phyloP scores from a whole-genome alignment of 1,284 basidiomycete genomes.

The Pascua guehoae region DNA sequence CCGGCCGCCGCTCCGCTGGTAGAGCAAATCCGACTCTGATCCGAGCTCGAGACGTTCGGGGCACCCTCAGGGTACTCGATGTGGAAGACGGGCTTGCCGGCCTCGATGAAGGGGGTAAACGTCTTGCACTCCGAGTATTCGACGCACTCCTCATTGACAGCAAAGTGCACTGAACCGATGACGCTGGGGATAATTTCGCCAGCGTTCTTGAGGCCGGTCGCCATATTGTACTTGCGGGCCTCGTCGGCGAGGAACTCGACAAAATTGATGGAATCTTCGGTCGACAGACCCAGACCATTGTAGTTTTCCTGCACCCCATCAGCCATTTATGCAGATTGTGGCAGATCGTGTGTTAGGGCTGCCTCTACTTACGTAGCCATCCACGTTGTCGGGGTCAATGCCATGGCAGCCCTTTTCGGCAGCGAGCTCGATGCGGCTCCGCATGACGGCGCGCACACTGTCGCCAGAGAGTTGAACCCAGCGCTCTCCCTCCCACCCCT shows the following conservation, averaged over 20 bases:
- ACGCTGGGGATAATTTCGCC: conserved; percentile 10
- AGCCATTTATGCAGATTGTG: neutral
- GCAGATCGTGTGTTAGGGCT: too few relatives aligned
- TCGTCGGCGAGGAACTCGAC: conserved; percentile 31
- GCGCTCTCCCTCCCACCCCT: conserved; percentile 8
- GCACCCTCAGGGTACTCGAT: conserved; percentile 25
- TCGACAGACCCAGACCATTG: conserved; percentile 10
- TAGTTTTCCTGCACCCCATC: conserved; percentile 6
- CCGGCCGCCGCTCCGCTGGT: neutral
- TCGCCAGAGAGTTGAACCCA: conserved; percentile 4
- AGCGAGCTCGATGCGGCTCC: conserved; percentile 28
- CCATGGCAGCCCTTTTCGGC: conserved; percentile 43
- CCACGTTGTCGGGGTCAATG: conserved; percentile 47
- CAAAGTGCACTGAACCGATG: conserved; percentile 1
- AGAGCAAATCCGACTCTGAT: neutral
- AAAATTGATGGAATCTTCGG: conserved; percentile 32
- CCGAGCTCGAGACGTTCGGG: neutral
- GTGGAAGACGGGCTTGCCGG: conserved; percentile 32
- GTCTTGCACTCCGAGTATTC: conserved; percentile 26
- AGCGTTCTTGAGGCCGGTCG: conserved; percentile 39
- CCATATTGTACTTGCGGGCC: conserved; percentile 19
- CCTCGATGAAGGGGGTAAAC: conserved; percentile 25
- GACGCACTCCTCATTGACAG: conserved; percentile 14
- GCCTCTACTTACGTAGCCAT: conserved; percentile 28
- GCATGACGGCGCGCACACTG: conserved; percentile 3